phyloP scores from a whole-genome alignment of 768 basidiomycete genomes.

The Lactarius indigo region DNA sequence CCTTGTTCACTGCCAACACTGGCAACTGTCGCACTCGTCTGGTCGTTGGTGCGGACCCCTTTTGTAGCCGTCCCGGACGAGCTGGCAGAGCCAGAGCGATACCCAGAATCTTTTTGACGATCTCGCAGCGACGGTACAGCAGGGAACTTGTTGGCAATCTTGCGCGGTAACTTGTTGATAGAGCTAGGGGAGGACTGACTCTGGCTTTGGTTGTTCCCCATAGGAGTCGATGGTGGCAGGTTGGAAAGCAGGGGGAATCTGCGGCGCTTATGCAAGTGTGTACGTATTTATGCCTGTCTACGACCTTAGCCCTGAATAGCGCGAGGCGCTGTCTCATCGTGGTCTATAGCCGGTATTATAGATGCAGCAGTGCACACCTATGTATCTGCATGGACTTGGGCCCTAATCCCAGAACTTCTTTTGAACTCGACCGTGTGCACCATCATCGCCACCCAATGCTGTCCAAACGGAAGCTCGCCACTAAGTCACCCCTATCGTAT shows the following conservation, averaged over 20 bases:
- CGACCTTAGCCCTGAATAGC: neutral
- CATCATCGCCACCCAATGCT: neutral
- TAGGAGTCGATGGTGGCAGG: constrained; percentile 20
- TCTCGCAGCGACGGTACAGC: neutral
- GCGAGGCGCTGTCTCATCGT: neutral
- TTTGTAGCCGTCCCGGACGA: constrained; percentile 15
- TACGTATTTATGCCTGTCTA: constrained; percentile 17
- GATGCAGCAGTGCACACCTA: constrained; percentile 1
- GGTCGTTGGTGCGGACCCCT: constrained; percentile 2
- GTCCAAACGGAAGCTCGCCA: neutral
- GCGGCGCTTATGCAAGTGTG: constrained; percentile 20
- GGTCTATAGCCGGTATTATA: neutral
- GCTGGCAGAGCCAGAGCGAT: constrained; percentile 20
- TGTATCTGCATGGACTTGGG: neutral
- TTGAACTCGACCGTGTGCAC: neutral
- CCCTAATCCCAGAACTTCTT: neutral
- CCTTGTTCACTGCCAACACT: constrained; percentile 4
- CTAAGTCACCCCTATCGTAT: neutral
- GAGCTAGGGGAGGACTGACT: neutral
- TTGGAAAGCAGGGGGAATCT: neutral
- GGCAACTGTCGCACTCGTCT: neutral
- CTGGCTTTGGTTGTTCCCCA: constrained; percentile 25
- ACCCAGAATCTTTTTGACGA: constrained; percentile 21
- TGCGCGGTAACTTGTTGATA: constrained; percentile 3
- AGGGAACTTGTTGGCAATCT: constrained; percentile 6